Conservation (phyloP, 169 alveolate species). For the Fabrea salina region DNA sequence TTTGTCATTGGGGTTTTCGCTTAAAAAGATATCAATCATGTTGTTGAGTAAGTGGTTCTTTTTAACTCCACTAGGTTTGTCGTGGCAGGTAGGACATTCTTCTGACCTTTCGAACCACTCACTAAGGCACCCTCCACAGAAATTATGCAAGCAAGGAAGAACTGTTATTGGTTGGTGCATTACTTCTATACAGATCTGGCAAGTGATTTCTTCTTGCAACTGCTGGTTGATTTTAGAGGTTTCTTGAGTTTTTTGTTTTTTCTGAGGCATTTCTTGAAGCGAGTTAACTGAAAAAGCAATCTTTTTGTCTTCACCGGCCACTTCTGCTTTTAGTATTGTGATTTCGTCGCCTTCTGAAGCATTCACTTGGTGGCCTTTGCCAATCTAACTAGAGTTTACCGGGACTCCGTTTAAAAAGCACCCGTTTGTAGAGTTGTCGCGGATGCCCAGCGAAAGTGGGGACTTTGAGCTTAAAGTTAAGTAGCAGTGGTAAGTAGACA, state of each 20-base stretch:
- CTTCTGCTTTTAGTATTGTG: neutral
- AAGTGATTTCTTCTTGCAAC: constrained; percentile 46
- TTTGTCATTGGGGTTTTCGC: constrained; percentile 48
- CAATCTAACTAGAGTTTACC: constrained; percentile 5
- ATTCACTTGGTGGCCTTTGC: neutral
- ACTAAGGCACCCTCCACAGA: constrained; percentile 78
- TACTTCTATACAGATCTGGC: constrained; percentile 61
- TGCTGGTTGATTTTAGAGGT: constrained; percentile 30
- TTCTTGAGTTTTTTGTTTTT: constrained; percentile 1
- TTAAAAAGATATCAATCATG: constrained; percentile 50
- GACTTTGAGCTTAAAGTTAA: neutral
- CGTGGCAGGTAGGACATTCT: constrained; percentile 78
- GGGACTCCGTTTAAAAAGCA: neutral
- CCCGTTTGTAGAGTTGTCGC: constrained; percentile 5
- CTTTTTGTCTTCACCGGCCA: neutral
- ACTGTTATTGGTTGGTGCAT: constrained; percentile 67
- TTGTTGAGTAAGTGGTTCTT: constrained; percentile 56
- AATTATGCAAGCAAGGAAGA: constrained; percentile 76
- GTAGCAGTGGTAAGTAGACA: neutral
- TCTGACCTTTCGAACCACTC: constrained; percentile 61
- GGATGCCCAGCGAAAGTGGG: neutral
- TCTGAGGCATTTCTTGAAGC: neutral
- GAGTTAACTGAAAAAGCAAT: neutral
- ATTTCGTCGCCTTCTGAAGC: neutral
- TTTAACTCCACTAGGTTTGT: constrained; percentile 49